Base-by-base conservation (phyloP, 495 filamentous ascomycete genomes). In the Antarctomyces pellizariae region DNA sequence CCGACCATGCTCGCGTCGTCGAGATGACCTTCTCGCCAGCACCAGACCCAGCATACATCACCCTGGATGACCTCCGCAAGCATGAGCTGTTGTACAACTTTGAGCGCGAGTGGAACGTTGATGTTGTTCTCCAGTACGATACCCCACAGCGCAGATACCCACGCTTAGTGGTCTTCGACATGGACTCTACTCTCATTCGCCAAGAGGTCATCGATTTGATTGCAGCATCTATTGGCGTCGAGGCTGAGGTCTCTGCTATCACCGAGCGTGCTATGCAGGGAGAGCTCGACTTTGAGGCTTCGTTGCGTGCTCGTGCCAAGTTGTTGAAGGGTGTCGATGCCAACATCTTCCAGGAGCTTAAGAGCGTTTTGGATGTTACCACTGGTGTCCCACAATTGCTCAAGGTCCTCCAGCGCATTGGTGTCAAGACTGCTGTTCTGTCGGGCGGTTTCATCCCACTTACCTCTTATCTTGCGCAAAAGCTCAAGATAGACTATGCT, bases 181-280 rank as follows among this genome's bases (percentile, higher is more conserved):
- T 97, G 86, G 86, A 97, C 48, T 80, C 72, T 33, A 97, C 86
- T 0, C 58, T 97, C 30, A 93, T 97, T 37, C 66, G 83, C 31
- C 79, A 97, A 43, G 86, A 97, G 53, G 78, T 90, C 13, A 91
- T 97, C 40, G 86, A 97, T 39, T 69, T 93, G 40, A 71, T 97
- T 29, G 86, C 86, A 12, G 65, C 68, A 18, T 68, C 69, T 16
- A 67, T 86, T 28, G 75, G 75, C 23, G 61, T 83, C 7, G 71
- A 49, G 16, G 50, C 43, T 7, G 43, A 53, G 24, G 48, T 64
- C 1, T 50, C 56, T 12, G 67, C 67, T 34, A 92, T 97, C 44
- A 97, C 86, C 3, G 69, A 67, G 24, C 70, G 78, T 10, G 84
- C 86, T 16, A 97, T 97, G 86, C 70, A 83, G 35, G 86, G 86